Evolutionary conservation across 73 alveolate genomes (phyloP).

Genomic region (Tetrahymena borealis): DNA sequence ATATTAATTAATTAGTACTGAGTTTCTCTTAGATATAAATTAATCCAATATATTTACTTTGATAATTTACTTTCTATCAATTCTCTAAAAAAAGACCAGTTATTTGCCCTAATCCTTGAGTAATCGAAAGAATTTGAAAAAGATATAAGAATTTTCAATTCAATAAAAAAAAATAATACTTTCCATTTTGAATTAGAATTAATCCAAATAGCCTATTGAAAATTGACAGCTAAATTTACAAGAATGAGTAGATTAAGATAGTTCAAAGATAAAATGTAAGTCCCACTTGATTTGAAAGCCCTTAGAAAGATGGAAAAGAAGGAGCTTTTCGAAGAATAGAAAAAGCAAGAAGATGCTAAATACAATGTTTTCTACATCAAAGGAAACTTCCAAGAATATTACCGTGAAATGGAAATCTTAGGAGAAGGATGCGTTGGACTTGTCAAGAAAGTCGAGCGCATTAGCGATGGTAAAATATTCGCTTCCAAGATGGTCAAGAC

Average conservation of each 20-base stretch:
- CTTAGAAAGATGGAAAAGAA: neutral
- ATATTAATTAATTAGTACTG: too few species aligned
- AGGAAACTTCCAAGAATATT: neutral
- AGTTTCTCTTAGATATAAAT: too few species aligned
- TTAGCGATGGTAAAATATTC: neutral
- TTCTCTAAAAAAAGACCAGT: too few species aligned
- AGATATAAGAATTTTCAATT: too few species aligned
- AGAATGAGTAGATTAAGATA: neutral
- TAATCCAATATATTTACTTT: too few species aligned
- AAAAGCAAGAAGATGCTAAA: neutral
- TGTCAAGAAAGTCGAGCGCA: conserved; percentile 21
- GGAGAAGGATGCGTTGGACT: conserved; percentile 47
- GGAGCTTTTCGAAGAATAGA: neutral
- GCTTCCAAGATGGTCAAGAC: conserved; percentile 41
- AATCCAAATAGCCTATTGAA: too few species aligned
- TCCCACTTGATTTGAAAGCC: neutral
- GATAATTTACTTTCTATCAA: too few species aligned
- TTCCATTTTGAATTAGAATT: too few species aligned
- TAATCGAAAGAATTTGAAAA: too few species aligned
- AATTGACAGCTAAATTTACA: too few species aligned
- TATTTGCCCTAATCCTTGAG: too few species aligned
- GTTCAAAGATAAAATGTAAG: neutral
- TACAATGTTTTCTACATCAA: neutral
- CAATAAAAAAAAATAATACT: too few species aligned
- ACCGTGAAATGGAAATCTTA: conserved; percentile 11